Base-by-base conservation (phyloP, 768 basidiomycete genomes). In the Lactarius akahatsu region DNA sequence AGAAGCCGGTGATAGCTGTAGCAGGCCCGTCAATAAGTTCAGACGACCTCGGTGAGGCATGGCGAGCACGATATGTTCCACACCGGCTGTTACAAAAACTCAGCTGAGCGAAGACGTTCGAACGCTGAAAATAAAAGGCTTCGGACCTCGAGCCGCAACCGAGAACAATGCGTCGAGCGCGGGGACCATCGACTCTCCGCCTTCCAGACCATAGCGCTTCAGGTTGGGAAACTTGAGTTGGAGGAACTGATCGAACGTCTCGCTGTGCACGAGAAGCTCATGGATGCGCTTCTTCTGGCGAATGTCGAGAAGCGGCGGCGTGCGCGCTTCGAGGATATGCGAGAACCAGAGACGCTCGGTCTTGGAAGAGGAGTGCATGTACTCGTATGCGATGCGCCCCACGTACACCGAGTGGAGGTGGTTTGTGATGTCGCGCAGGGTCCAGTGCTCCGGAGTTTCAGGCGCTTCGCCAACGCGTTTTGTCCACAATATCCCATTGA, bases 151-250 rank as follows among this genome's bases (percentile, higher is more conserved):
- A 3, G 91, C 82, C 9, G 92, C 88, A 2, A 83, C 79, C 0
- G 81, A 78, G 71, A 97, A 92, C 20, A 97, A 75, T 0, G 85
- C 80, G 66, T 95, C 92, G 2, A 96, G 78, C 1, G 93, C 94
- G 4, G 93, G 90, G 30, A 97, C 77, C 94, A 96, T 96, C 3
- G 92, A 93, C 78, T 96, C 95, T 1, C 90, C 95, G 3, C 95
- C 95, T 76, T 97, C 94, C 43, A 96, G 81, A 0, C 92, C 94
- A 75, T 93, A 93, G 72, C 91, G 83, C 76, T 91, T 92, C 74
- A 92, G 72, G 76, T 93, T 95, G 1, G 94, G 94, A 73, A 96
- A 96, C 76, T 94, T 94, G 61, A 85, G 79, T 72, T 94, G 92
- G 54, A 94, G 77, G 73, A 94, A 96, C 71, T 86, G 84, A 71